Evolutionary conservation across 106 monocot genomes (phyloP).

Genomic region (Agapanthus africanus): DNA sequence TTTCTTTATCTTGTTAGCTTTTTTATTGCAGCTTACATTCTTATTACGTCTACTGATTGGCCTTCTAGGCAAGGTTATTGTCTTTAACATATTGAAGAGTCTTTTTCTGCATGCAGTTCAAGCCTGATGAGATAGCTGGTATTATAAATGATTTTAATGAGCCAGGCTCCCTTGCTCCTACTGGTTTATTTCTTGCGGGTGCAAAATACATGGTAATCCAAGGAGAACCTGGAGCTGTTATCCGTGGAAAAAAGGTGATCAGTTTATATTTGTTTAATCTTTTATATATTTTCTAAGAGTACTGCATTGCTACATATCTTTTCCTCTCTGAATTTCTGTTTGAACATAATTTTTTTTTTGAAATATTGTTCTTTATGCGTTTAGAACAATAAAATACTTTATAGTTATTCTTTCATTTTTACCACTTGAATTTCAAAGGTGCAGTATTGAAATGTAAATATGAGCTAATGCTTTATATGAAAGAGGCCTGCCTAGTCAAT

Average conservation of each 20-base stretch:
- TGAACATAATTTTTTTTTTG: background rate
- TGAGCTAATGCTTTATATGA: background rate
- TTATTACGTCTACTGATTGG: background rate
- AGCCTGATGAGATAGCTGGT: conserved; percentile 35
- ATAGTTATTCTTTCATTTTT: too few relatives aligned
- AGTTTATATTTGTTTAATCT: background rate
- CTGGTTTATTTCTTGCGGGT: conserved; percentile 37
- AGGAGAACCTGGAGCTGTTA: conserved; percentile 57
- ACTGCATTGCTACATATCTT: background rate
- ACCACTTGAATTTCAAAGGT: background rate
- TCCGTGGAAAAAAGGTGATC: conserved; percentile 47
- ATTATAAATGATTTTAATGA: conserved; percentile 61
- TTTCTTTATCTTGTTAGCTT: background rate
- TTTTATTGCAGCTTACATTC: background rate
- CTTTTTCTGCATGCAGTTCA: conserved; percentile 29
- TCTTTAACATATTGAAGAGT: too few relatives aligned
- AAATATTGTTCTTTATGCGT: background rate
- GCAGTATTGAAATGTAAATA: background rate
- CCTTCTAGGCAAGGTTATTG: too few relatives aligned
- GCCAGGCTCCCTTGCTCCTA: conserved; percentile 50
- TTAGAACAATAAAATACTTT: background rate
- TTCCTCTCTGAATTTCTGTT: background rate
- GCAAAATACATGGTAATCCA: conserved; percentile 62
- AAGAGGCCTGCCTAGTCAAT: background rate
- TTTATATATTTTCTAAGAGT: background rate